A percentile compares a stretch with the other conserved stretches of the same genome.
phyloP scores from a whole-genome alignment of 1,284 basidiomycete species.

The Gomphus bonarii region DNA sequence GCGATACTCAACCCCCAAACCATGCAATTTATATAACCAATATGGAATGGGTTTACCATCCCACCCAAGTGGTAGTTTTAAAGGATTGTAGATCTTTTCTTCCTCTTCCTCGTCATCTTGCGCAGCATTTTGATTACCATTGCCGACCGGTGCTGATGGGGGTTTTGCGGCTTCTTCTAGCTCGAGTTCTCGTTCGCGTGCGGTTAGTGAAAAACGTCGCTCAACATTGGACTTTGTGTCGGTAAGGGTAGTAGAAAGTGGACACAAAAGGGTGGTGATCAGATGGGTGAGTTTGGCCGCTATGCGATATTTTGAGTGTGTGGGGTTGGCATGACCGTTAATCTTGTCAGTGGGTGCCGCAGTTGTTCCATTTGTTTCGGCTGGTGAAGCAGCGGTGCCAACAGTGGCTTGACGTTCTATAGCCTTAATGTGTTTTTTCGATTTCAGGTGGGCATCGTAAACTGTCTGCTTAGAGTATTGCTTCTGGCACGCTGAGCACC shows the following conservation, averaged over 20 bases:
- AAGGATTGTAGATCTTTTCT: conserved; percentile 93
- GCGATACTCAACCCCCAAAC: conserved; percentile 91
- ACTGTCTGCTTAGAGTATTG: conserved; percentile 95
- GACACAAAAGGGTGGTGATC: conserved; percentile 52
- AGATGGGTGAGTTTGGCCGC: conserved; percentile 71
- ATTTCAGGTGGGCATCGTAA: conserved; percentile 91
- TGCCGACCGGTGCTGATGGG: conserved; percentile 38
- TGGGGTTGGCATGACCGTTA: conserved; percentile 17
- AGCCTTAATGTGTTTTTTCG: conserved; percentile 92
- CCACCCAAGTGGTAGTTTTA: conserved; percentile 96
- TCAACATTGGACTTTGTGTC: conserved; percentile 97
- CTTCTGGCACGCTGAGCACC: conserved; percentile 96
- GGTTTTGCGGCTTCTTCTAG: conserved; percentile 74
- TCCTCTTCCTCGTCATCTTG: conserved; percentile 89
- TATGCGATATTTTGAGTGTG: conserved; percentile 46
- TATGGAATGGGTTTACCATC: conserved; percentile 98
- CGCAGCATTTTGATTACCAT: conserved; percentile 33
- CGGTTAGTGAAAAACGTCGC: conserved; percentile 90
- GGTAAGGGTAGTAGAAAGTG: conserved; percentile 58
- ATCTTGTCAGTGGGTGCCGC: conserved; percentile 17
- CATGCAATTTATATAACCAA: conserved; percentile 98
- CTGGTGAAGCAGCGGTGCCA: conserved; percentile 37
- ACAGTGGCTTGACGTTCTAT: conserved; percentile 54
- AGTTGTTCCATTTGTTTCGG: conserved; percentile 52
- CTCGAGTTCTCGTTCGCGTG: conserved; percentile 93